Evolutionary conservation across 495 filamentous ascomycete genomes (phyloP), one percentile per base, ranked within the genome.

Genomic region (Penicillium arizonense): DNA sequence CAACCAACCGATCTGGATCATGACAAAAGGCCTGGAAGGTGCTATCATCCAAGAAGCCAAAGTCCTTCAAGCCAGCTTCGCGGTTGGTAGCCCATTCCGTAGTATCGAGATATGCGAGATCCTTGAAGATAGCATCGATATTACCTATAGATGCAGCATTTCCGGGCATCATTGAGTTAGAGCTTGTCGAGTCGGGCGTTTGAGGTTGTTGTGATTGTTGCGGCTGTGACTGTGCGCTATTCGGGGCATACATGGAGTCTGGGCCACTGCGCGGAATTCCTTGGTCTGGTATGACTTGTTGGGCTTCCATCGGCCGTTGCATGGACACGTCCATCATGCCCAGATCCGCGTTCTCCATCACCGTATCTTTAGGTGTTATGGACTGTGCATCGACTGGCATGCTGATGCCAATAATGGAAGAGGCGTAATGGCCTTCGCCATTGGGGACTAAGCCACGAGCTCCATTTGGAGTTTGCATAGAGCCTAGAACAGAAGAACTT

Each of bases 51-150:
- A 80, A 69, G 60, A 85, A 84, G 2, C 83, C 83, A 26, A 86
- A 80, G 51, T 86, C 84, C 53, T 77, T 76, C 54, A 86, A 66
- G 1, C 72, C 72, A 34, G 78, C 77, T 51, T 82, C 74, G 56
- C 77, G 76, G 58, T 69, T 80, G 33, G 58, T 77, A 1, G 77
- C 72, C 71, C 77, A 77, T 54, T 84, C 81, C 7, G 77, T 79
- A 20, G 78, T 79, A 55, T 87, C 84, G 9, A 84, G 74, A 43
- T 81, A 78, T n/a, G 80, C 80, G 3, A 87, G 71, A 38, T 87
- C 82, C 58, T 84, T 80, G 58, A 85, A 77, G 32, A 85, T 80
- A 3, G 81, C 76, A 47, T 87, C 84, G 24, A 81, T 71, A 39
- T 83, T 79, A 18, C 53, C 55, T 13, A 49, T 32, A 14, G 13